phyloP scores from a whole-genome alignment of 2,329 filamentous ascomycete species.

The Fusarium mexicanum region DNA sequence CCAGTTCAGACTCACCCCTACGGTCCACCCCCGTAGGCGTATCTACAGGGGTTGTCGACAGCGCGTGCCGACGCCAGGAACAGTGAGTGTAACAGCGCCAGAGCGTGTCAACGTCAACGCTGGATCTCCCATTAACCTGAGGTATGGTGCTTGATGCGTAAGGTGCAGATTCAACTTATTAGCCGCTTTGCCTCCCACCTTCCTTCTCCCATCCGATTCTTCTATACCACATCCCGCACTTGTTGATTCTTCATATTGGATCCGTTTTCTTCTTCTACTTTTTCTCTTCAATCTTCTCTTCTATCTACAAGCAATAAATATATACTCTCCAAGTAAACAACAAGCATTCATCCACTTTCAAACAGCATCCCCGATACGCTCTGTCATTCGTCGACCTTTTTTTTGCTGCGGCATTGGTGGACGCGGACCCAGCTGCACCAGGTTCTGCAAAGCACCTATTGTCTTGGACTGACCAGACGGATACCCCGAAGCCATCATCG shows the following conservation, averaged over 20 bases:
- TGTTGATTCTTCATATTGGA: background rate
- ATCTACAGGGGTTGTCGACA: conserved; percentile 18
- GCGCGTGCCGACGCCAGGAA: conserved; percentile 32
- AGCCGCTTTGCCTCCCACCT: conserved; percentile 26
- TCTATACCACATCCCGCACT: conserved; percentile 27
- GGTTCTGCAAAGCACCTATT: conserved; percentile 33
- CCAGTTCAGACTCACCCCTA: background rate
- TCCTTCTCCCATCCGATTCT: conserved; percentile 14
- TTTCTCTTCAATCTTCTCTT: background rate
- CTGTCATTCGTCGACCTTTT: conserved; percentile 35
- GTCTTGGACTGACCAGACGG: conserved; percentile 33
- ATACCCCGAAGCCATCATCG: conserved; percentile 42
- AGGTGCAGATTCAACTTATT: conserved; percentile 13
- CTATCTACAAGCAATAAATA: background rate
- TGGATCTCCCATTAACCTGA: conserved; percentile 10
- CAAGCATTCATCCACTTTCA: conserved; percentile 16
- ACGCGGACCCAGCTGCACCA: conserved; percentile 39
- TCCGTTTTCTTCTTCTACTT: background rate
- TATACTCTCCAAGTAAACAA: conserved; percentile 1
- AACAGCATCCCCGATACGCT: conserved; percentile 23
- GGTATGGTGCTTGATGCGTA: conserved; percentile 2
- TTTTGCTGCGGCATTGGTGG: conserved; percentile 28
- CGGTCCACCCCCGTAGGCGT: conserved; percentile 9
- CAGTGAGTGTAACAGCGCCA: conserved; percentile 21
- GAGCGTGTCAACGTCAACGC: conserved; percentile 26